These are phyloP conservation scores for Vicia faba DNA, from an alignment of 306 rosid species.

Conservation along the genomic window DNA sequence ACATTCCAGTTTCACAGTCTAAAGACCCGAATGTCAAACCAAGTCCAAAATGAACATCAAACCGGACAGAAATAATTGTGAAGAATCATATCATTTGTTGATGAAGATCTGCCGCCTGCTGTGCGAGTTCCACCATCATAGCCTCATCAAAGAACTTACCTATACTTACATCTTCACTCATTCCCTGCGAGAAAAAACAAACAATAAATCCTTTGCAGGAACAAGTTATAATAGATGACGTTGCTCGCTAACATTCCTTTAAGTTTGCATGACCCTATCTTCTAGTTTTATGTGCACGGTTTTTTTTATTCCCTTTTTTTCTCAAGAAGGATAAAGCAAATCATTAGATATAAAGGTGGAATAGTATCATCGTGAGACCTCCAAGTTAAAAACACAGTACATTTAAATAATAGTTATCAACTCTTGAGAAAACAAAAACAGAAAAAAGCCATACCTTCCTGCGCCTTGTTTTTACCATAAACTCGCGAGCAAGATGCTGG, in stretches of 20 bases:
- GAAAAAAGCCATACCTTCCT: slow-evolving; percentile 66
- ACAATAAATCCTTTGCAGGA: slow-evolving; percentile 14
- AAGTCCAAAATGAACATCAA: slow-evolving; percentile 15
- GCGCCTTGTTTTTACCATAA: slow-evolving; percentile 98
- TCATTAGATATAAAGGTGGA: background rate
- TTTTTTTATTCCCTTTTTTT: background rate
- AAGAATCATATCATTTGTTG: slow-evolving; percentile 79
- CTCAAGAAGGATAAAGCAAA: background rate
- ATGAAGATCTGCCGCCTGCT: slow-evolving; percentile 97
- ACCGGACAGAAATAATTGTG: slow-evolving; percentile 6
- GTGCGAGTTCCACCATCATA: slow-evolving; percentile 99
- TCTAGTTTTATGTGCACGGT: background rate
- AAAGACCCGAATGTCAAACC: slow-evolving; percentile 5
- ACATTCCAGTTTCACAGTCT: slow-evolving; percentile 32
- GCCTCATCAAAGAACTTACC: slow-evolving; percentile 96
- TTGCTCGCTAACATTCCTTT: background rate
- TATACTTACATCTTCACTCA: slow-evolving; percentile 98
- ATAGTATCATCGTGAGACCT: background rate
- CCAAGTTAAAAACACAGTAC: background rate
- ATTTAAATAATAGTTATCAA: background rate
- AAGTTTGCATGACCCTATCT: background rate
- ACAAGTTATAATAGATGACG: slow-evolving; percentile 5
- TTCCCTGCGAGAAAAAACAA: slow-evolving; percentile 60
- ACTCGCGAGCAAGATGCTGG: slow-evolving; percentile 98
- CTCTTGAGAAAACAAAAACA: slow-evolving; percentile 26